Conservation (phyloP, 2,329 filamentous ascomycete genomes). For the Apiospora hydei region DNA sequence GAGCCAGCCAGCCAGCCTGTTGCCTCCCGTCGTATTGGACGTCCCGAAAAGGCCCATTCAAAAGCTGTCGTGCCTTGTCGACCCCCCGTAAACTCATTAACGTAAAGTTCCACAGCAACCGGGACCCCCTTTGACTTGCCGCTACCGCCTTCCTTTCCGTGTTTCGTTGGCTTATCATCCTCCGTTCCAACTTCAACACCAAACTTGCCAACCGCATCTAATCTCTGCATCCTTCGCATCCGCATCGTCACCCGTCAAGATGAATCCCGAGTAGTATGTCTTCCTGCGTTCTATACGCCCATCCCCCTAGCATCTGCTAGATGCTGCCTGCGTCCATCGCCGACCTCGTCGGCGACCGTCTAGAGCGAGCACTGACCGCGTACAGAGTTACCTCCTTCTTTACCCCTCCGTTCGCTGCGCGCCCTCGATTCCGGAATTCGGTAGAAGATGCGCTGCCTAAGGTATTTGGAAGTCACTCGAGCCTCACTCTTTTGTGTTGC, state of each 20-base stretch:
- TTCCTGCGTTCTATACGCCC: slow-evolving; percentile 31
- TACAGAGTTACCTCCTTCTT: slow-evolving; percentile 22
- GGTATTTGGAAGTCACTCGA: slow-evolving; percentile 13
- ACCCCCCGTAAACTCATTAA: slow-evolving; percentile 11
- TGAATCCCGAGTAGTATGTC: slow-evolving; percentile 94
- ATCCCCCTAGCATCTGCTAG: neutral
- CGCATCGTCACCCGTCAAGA: slow-evolving; percentile 54
- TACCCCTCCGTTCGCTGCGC: slow-evolving; percentile 24
- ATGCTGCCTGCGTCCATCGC: slow-evolving; percentile 26
- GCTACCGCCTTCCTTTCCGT: slow-evolving; percentile 22
- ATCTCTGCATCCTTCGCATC: slow-evolving; percentile 26
- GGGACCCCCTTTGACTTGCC: slow-evolving; percentile 20
- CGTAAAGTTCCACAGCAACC: slow-evolving; percentile 21
- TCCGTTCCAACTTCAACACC: slow-evolving; percentile 28
- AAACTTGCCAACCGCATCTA: slow-evolving; percentile 19
- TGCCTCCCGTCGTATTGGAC: neutral
- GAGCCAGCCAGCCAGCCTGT: neutral
- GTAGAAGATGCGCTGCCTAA: slow-evolving; percentile 20
- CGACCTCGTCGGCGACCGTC: slow-evolving; percentile 21
- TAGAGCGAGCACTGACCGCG: slow-evolving; percentile 23
- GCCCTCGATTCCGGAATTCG: slow-evolving; percentile 8
- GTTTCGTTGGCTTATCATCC: slow-evolving; percentile 23
- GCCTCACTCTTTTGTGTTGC: neutral
- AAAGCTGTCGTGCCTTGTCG: slow-evolving; percentile 7
- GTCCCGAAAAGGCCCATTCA: neutral